Evolutionary conservation across 1,284 basidiomycete species (phyloP).

Genomic region (Cutaneotrichosporon dermatis): DNA sequence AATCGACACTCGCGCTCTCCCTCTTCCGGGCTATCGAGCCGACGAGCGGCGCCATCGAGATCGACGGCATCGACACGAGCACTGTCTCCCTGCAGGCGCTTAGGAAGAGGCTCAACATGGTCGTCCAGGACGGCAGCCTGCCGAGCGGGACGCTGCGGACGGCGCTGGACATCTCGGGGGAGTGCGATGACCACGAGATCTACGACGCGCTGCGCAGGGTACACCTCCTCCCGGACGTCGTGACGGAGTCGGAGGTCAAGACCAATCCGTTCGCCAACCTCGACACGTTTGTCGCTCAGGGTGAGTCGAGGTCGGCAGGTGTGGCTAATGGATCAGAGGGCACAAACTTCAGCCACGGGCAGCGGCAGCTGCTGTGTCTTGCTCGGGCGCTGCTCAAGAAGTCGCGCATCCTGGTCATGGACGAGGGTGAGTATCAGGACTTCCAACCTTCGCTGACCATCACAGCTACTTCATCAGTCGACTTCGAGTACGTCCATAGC

Average conservation of each 20-base stretch:
- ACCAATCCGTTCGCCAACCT: constrained; percentile 57
- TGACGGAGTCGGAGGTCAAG: constrained; percentile 51
- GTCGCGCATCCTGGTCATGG: constrained; percentile 61
- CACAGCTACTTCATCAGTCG: constrained; percentile 77
- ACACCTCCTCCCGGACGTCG: constrained; percentile 48
- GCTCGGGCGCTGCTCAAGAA: constrained; percentile 67
- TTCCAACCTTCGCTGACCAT: neutral
- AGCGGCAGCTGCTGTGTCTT: constrained; percentile 70
- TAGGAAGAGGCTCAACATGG: constrained; percentile 60
- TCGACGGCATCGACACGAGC: constrained; percentile 65
- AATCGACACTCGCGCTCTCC: constrained; percentile 64
- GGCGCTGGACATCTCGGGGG: constrained; percentile 55
- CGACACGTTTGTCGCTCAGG: constrained; percentile 42
- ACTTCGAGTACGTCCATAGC: constrained; percentile 56
- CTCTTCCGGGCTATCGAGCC: constrained; percentile 70
- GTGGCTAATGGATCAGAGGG: constrained; percentile 45
- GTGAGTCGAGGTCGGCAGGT: constrained; percentile 10
- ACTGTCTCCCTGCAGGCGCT: constrained; percentile 58
- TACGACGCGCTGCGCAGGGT: constrained; percentile 58
- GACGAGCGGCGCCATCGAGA: constrained; percentile 59
- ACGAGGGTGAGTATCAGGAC: constrained; percentile 7
- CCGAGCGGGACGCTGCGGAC: constrained; percentile 59
- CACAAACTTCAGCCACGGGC: constrained; percentile 69
- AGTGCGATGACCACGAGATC: constrained; percentile 53
- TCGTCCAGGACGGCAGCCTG: constrained; percentile 44